Conservation (phyloP, 139 green algal genomes). For the Nannochloris sp. region DNA sequence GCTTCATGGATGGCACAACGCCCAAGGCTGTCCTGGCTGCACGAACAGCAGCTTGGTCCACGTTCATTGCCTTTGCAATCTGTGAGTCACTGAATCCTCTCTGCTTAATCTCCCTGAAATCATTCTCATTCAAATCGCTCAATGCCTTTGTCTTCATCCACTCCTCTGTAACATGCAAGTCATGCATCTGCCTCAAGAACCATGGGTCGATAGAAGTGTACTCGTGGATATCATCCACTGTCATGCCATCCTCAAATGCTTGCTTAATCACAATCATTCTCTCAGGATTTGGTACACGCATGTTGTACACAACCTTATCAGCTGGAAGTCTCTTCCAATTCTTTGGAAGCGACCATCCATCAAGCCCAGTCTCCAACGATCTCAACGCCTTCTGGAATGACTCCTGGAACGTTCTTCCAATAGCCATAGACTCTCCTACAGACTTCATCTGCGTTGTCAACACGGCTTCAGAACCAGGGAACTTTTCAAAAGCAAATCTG, state of each 20-base stretch:
- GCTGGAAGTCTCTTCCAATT: constrained; percentile 62
- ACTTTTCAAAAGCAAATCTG: constrained; percentile 98
- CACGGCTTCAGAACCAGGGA: constrained; percentile 78
- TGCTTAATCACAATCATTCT: constrained; percentile 76
- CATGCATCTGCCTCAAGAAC: constrained; percentile 78
- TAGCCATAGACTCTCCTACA: constrained; percentile 97
- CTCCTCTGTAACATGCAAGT: constrained; percentile 54
- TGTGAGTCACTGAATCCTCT: constrained; percentile 86
- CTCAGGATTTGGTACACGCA: constrained; percentile 86
- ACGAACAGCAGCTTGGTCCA: constrained; percentile 46
- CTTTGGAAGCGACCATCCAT: constrained; percentile 75
- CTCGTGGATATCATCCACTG: constrained; percentile 64
- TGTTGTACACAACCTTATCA: constrained; percentile 73
- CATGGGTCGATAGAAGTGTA: constrained; percentile 95
- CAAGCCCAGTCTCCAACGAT: constrained; percentile 82
- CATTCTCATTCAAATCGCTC: constrained; percentile 53
- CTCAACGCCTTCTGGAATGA: constrained; percentile 95
- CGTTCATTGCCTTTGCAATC: constrained; percentile 47
- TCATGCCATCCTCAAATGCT: constrained; percentile 74
- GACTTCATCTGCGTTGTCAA: constrained; percentile 92
- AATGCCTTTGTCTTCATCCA: constrained; percentile 68
- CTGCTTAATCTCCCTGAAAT: constrained; percentile 75
- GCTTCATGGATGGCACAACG: constrained; percentile 81
- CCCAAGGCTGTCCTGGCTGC: constrained; percentile 48
- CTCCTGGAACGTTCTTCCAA: constrained; percentile 95